Percentiles rank a stretch among this genome's conserved stretches.
These are phyloP conservation scores for Trametes hirsuta DNA, from an alignment of 1,284 basidiomycete species.

Conservation along the genomic window DNA sequence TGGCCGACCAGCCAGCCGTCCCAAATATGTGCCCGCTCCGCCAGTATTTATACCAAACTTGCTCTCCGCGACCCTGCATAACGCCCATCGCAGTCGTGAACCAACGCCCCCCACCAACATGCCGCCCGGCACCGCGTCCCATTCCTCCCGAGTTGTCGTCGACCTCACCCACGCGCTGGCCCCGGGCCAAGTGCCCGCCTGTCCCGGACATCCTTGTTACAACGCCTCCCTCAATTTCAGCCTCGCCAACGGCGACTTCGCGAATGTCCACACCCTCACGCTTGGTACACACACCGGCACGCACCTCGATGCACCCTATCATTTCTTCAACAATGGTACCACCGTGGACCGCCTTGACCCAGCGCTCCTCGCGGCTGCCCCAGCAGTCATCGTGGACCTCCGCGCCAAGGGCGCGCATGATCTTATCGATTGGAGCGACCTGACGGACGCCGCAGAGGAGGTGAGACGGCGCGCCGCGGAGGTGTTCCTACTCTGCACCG, in stretches of 20 bases:
- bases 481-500: conserved; percentile 58
- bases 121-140: not conserved
- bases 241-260: conserved; percentile 42
- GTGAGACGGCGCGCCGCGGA: conserved; percentile 35
- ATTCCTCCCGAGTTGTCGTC: conserved; percentile 29
- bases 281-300: conserved; percentile 68
- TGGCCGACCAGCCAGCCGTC: not conserved
- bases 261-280: conserved; percentile 49
- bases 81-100: not conserved
- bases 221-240: conserved; percentile 31
- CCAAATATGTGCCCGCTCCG: not conserved
- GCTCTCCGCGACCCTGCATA: not conserved
- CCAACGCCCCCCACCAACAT: not conserved
- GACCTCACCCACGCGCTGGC: conserved; percentile 61
- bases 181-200: conserved; percentile 44
- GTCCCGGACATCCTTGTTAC: conserved; percentile 60
- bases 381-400: conserved; percentile 49
- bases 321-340: conserved; percentile 57
- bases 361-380: conserved; percentile 53
- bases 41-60: not conserved
- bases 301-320: conserved; percentile 73
- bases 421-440: conserved; percentile 28
- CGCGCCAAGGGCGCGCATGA: conserved; percentile 21
- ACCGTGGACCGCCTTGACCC: conserved; percentile 57
- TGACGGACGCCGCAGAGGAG: conserved; percentile 19